Percentiles rank a stretch among this genome's conserved stretches.
Conservation (phyloP, 371 early-diverging fungal genomes). For the Haplosporangium sp. region DNA sequence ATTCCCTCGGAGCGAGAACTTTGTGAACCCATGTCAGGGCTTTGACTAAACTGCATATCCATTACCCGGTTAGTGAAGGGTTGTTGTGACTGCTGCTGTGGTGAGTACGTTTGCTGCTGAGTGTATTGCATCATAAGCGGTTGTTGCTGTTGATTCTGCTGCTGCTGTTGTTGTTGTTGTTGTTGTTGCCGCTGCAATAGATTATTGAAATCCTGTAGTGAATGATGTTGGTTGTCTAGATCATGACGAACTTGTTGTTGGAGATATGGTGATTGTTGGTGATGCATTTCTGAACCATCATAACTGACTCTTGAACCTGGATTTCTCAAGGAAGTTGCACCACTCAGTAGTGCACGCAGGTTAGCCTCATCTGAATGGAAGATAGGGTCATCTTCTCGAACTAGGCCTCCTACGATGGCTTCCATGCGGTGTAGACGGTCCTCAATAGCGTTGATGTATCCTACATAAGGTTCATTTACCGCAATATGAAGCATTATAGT, state of each 20-base stretch:
- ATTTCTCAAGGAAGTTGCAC: constrained; percentile 4
- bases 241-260: constrained; percentile 19
- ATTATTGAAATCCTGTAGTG: neutral
- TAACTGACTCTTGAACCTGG: constrained; percentile 24
- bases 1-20: constrained; percentile 10
- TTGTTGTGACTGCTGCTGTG: constrained; percentile 25
- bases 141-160: constrained; percentile 25
- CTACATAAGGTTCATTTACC: constrained; percentile 34
- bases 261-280: constrained; percentile 18
- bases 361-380: constrained; percentile 14
- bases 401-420: constrained; percentile 60
- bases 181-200: constrained; percentile 18
- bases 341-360: constrained; percentile 10
- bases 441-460: constrained; percentile 82
- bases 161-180: constrained; percentile 21
- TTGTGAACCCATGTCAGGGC: constrained; percentile 21
- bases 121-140: constrained; percentile 17
- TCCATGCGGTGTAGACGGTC: constrained; percentile 73
- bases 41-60: constrained; percentile 20
- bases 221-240: constrained; percentile 8
- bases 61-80: constrained; percentile 11
- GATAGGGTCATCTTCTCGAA: constrained; percentile 37
- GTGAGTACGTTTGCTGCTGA: constrained; percentile 16
- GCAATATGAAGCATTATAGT: neutral
- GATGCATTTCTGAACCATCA: constrained; percentile 24